Evolutionary conservation across 2,329 filamentous ascomycete genomes (phyloP).

Genomic region (Cercospora nicotianae): DNA sequence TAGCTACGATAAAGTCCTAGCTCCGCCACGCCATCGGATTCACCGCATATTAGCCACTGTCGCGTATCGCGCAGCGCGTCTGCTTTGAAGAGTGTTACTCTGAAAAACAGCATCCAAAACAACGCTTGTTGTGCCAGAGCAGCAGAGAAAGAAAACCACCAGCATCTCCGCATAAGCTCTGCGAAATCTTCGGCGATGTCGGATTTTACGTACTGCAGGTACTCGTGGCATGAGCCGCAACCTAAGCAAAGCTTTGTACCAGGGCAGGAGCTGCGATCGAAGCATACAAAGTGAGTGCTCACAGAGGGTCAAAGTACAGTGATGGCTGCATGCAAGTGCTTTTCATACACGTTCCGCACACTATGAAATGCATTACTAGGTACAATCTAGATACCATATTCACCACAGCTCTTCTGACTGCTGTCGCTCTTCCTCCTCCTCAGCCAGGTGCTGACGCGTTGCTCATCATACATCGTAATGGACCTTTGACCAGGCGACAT

Average conservation of each 20-base stretch:
- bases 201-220: slow-evolving; percentile 10
- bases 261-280: background rate
- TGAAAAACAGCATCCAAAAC: background rate
- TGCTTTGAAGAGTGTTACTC: background rate
- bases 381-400: slow-evolving; percentile 18
- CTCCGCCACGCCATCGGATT: slow-evolving; percentile 2
- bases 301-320: background rate
- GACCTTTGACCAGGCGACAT: background rate
- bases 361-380: slow-evolving; percentile 22
- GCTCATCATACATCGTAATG: slow-evolving; percentile 13
- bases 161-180: slow-evolving; percentile 1
- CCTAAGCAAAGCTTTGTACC: slow-evolving; percentile 2
- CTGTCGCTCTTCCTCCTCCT: slow-evolving; percentile 8
- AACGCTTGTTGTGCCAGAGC: background rate
- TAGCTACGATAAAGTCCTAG: background rate
- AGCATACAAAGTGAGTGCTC: background rate
- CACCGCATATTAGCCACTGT: slow-evolving; percentile 5
- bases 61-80: slow-evolving; percentile 2
- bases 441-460: slow-evolving; percentile 12
- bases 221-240: slow-evolving; percentile 12
- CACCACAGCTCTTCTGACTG: background rate
- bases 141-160: background rate
- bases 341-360: slow-evolving; percentile 16
- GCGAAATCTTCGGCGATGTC: slow-evolving; percentile 2
- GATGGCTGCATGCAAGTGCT: background rate